Conservation (phyloP, 2,329 filamentous ascomycete genomes). For the Dichotomopilus funicola region DNA sequence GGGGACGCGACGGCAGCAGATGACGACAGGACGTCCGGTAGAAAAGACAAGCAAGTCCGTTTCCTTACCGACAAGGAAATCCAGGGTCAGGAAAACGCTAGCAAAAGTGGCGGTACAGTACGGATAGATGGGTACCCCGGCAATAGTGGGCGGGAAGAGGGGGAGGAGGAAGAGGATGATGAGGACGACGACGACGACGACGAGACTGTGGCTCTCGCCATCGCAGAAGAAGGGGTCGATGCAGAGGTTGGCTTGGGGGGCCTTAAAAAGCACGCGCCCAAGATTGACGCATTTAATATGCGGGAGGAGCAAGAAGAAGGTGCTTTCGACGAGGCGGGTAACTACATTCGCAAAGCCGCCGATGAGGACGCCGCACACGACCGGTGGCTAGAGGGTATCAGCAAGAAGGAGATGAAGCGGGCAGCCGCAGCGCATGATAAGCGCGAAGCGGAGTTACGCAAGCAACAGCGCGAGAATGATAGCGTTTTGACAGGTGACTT, state of each 20-base stretch:
- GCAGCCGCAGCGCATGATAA: constrained; percentile 84
- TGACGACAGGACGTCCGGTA: constrained; percentile 34
- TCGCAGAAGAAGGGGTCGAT: constrained; percentile 69
- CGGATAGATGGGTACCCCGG: constrained; percentile 55
- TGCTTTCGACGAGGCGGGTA: constrained; percentile 82
- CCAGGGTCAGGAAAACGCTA: constrained; percentile 68
- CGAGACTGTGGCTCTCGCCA: constrained; percentile 67
- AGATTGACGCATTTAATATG: constrained; percentile 96
- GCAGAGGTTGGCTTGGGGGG: constrained; percentile 85
- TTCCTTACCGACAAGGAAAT: constrained; percentile 60
- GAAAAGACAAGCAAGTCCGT: constrained; percentile 56
- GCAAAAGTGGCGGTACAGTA: constrained; percentile 68
- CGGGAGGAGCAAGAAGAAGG: constrained; percentile 85
- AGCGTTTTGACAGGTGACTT: constrained; percentile 81
- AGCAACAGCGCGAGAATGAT: constrained; percentile 68
- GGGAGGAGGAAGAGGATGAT: constrained; percentile 39
- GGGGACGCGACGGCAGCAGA: constrained; percentile 41
- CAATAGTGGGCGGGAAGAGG: constrained; percentile 59
- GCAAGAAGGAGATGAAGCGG: constrained; percentile 86
- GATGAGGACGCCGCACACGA: constrained; percentile 91
- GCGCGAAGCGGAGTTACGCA: constrained; percentile 68
- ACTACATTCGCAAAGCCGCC: constrained; percentile 80
- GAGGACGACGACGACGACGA: constrained; percentile 62
- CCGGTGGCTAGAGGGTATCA: constrained; percentile 84
- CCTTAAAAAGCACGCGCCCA: constrained; percentile 87